Base-by-base conservation (phyloP, 2,329 filamentous ascomycete genomes). In the Alternaria arbusti region DNA sequence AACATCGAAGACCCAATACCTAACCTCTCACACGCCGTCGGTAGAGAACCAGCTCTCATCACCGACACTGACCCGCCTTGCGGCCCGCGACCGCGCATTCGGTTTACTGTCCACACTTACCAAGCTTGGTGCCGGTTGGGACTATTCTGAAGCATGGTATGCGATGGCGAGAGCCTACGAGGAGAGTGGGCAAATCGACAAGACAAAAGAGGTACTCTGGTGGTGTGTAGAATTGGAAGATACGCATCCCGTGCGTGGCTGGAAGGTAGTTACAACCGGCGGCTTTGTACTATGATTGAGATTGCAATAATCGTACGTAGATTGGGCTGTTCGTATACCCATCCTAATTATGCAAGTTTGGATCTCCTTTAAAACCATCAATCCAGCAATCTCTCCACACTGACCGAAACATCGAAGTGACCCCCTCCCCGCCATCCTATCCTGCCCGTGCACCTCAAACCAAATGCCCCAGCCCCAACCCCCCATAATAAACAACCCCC, bases 201-300 rank as follows among this genome's bases (percentile, higher is more conserved):
- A 95, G 83, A 91, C 96, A 13, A 96, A 94, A 82, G 91, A 96
- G 71, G 93, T 94, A 49, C 85, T 98, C 7, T 98, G 96, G 96
- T 98, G 95, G 94, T 97, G 94, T 72, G 92, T 99, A 12, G 94
- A 97, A 80, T 84, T 99, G 28, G 96, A 98, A 78, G 95, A 99
- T 77, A 89, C 88, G 8, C 89, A 88, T 68, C 93, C 91, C 0
- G 87, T 97, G 51, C 88, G 96, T 61, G 86, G 88, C 62, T 98
- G 95, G 96, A 86, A 84, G 28, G 89, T 87, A 69, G 85, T 93
- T 26, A 89, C 71, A 2, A 52, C 72, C 13, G 77, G 77, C 20
- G 74, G 76, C 0, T 77, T 78, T 54, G 76, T 78, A 15, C 44
- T 79, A 51, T 79, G 70, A 66, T 46, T 12, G 17, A 30, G 13